Evolutionary conservation across 2,329 filamentous ascomycete species (phyloP), one percentile per base, ranked within the genome.

Genomic region (Grosmannia huntii): DNA sequence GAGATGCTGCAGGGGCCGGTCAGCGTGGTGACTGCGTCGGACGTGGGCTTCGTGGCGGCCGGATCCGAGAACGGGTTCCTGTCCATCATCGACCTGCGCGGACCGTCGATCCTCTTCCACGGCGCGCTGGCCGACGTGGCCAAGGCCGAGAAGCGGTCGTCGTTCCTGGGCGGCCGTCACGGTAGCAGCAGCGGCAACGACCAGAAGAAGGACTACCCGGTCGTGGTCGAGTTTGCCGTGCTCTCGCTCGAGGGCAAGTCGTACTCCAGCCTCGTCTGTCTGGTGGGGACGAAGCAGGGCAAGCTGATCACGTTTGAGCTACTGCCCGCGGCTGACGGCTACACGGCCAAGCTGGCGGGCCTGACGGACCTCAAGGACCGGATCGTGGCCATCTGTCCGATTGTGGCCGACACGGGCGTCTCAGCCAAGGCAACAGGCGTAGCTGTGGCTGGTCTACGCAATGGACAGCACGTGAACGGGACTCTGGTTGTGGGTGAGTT

Each of bases 211-310:
- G 91, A 96, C 66, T 95, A 85, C 81, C 84, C 89, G 0, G 90
- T 89, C 0, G 79, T 76, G 33, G 83, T 97, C 31, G 89, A 96
- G 67, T 99, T 97, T 72, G 90, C 89, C 57, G 89, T 96, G 53
- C 86, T 99, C 84, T 95, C 88, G 3, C 74, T 96, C 4, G 94
- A 97, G 50, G 88, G 86, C n/a, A 92, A 97, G 67, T 84, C 89
- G 63, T 99, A 95, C 69, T 97, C 94, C 1, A 96, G 90, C 66
- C 95, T 99, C 59, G 83, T 86, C 60, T 87, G 94, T 64, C 95
- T 97, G 64, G 88, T 95, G 2, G 94, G 94, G 23, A 97, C 94
- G 0, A 91, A 86, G 63, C 71, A 83, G 33, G 94, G 94, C 48
- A 89, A 89, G 65, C 75, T 97, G 21, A 83, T 85, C 7, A 97